Percentiles rank a stretch among this genome's conserved stretches.
Conservation (phyloP, 495 filamentous ascomycete species). For the Talaromyces adpressus region DNA sequence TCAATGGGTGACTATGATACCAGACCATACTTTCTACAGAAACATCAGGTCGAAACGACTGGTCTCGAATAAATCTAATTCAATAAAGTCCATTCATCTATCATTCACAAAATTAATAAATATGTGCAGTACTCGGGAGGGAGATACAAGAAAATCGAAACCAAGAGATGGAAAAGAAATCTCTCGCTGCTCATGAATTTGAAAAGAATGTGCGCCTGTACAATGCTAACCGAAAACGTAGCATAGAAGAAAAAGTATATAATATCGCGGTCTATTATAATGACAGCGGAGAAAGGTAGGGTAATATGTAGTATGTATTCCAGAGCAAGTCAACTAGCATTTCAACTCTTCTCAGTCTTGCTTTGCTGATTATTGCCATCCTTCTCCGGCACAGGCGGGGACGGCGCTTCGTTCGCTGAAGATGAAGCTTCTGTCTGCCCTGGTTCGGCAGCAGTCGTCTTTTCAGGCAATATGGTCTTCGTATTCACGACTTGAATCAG, state of each 20-base stretch:
- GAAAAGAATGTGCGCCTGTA: neutral
- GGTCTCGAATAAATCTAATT: neutral
- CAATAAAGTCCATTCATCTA: neutral
- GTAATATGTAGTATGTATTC: neutral
- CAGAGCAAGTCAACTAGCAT: neutral
- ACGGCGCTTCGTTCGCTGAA: neutral
- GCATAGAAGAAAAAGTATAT: neutral
- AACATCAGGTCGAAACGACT: neutral
- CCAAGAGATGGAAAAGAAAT: neutral
- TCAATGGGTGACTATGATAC: conserved; percentile 1
- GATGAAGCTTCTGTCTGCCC: neutral
- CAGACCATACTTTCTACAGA: neutral
- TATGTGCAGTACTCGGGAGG: neutral
- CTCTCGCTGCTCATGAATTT: neutral
- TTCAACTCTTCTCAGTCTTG: neutral
- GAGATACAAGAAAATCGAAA: neutral
- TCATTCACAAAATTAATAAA: neutral
- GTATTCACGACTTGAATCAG: conserved; percentile 59
- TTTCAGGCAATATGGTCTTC: conserved; percentile 36
- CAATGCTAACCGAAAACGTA: neutral
- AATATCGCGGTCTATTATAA: neutral
- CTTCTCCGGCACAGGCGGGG: conserved; percentile 5
- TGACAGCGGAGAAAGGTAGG: neutral
- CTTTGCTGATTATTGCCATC: conserved; percentile 1
- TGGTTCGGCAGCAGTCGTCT: neutral